These are phyloP conservation scores for Mangifera indica DNA, from an alignment of 345 rosid species.

Conservation along the genomic window DNA sequence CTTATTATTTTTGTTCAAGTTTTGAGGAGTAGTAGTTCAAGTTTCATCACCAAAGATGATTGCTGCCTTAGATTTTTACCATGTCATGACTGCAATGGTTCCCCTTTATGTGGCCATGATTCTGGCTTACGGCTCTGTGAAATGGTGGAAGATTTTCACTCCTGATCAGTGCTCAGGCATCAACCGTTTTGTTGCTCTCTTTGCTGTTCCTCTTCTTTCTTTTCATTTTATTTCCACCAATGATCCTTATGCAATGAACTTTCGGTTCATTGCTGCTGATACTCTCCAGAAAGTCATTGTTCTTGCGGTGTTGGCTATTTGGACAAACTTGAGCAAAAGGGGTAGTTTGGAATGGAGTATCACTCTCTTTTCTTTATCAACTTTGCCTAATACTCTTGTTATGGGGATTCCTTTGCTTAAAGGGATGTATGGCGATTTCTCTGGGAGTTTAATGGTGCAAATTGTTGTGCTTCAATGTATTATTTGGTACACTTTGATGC, in stretches of 20 bases:
- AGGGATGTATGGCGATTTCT: conserved; percentile 71
- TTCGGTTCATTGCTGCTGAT: conserved; percentile 73
- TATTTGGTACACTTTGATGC: conserved; percentile 80
- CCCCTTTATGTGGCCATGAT: conserved; percentile 98
- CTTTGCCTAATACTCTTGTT: conserved; percentile 74
- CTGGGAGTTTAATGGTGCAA: conserved; percentile 77
- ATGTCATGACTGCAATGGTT: conserved; percentile 98
- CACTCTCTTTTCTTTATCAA: conserved; percentile 66
- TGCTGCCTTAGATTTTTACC: conserved; percentile 70
- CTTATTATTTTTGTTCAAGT: background rate
- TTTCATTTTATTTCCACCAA: conserved; percentile 80
- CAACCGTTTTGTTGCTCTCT: conserved; percentile 95
- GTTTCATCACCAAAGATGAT: conserved; percentile 50
- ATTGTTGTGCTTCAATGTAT: conserved; percentile 80
- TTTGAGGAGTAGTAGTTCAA: background rate
- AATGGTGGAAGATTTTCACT: conserved; percentile 98
- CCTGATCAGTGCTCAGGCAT: conserved; percentile 98
- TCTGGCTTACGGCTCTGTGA: conserved; percentile 92
- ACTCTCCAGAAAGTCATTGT: conserved; percentile 64
- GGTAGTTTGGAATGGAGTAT: conserved; percentile 74
- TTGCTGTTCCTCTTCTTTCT: conserved; percentile 96
- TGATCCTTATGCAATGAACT: conserved; percentile 66
- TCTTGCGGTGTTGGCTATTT: conserved; percentile 39
- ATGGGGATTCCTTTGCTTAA: conserved; percentile 76
- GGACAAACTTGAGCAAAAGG: conserved; percentile 47